These are phyloP conservation scores for Teratosphaeriaceae sp. DNA, from an alignment of 2,329 filamentous ascomycete genomes.

Conservation along the genomic window DNA sequence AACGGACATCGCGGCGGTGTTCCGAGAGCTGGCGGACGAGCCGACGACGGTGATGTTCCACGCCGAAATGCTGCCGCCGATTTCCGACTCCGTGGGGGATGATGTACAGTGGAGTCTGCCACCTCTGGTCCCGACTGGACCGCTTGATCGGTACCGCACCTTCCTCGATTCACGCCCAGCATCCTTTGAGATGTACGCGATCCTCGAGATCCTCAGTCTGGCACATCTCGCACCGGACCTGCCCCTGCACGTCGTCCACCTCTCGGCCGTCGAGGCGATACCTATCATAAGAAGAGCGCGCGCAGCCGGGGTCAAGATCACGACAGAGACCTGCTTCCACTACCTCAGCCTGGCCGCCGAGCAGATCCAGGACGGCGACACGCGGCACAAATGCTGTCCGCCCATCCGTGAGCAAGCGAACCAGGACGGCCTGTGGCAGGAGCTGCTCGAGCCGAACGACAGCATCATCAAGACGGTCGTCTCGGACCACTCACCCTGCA, in stretches of 20 bases:
- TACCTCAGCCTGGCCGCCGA: slow-evolving; percentile 83
- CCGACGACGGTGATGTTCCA: slow-evolving; percentile 98
- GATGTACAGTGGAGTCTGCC: slow-evolving; percentile 61
- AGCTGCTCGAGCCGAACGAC: slow-evolving; percentile 57
- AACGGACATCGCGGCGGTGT: slow-evolving; percentile 69
- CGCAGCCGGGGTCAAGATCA: slow-evolving; percentile 70
- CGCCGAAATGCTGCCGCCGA: slow-evolving; percentile 94
- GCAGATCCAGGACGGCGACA: slow-evolving; percentile 76
- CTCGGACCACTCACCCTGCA: slow-evolving; percentile 94
- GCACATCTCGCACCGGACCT: slow-evolving; percentile 74
- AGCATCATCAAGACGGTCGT: slow-evolving; percentile 89
- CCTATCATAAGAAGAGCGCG: slow-evolving; percentile 72
- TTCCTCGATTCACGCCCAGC: slow-evolving; percentile 89
- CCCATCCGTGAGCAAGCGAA: slow-evolving; percentile 78
- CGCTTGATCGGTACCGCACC: slow-evolving; percentile 72
- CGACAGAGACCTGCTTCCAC: slow-evolving; percentile 93
- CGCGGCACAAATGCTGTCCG: slow-evolving; percentile 90
- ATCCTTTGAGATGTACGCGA: slow-evolving; percentile 83
- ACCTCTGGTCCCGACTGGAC: slow-evolving; percentile 63
- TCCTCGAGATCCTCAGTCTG: slow-evolving; percentile 77
- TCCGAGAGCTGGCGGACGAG: slow-evolving; percentile 70
- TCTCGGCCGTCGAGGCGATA: slow-evolving; percentile 83
- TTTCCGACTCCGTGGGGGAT: slow-evolving; percentile 71
- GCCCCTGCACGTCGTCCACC: slow-evolving; percentile 86
- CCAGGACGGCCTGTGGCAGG: slow-evolving; percentile 80